These are phyloP conservation scores for Fusarium circinatum DNA, from an alignment of 2,329 filamentous ascomycete species.

Conservation along the genomic window DNA sequence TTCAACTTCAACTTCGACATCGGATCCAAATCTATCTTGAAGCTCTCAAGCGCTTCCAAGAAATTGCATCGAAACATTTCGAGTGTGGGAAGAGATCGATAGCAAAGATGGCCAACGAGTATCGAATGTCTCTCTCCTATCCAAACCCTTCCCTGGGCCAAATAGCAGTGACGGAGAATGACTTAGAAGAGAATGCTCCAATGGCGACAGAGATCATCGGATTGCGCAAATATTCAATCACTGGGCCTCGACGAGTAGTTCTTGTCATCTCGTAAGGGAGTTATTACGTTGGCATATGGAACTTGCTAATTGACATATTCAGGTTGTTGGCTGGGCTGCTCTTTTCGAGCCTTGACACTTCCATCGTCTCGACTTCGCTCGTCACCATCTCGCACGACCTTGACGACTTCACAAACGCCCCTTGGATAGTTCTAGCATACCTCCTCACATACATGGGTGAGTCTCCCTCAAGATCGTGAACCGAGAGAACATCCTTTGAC, in stretches of 20 bases:
- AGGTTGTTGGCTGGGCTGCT: slow-evolving; percentile 64
- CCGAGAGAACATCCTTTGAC: slow-evolving; percentile 12
- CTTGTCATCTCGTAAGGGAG: slow-evolving; percentile 52
- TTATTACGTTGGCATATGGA: neutral
- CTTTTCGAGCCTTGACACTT: slow-evolving; percentile 67
- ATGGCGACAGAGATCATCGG: slow-evolving; percentile 15
- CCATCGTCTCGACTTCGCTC: slow-evolving; percentile 67
- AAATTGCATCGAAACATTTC: neutral
- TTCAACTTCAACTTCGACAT: neutral
- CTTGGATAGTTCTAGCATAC: slow-evolving; percentile 67
- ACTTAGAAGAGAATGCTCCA: neutral
- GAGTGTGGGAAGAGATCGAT: neutral
- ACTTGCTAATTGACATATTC: slow-evolving; percentile 26
- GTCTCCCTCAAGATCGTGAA: slow-evolving; percentile 6
- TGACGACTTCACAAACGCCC: slow-evolving; percentile 60
- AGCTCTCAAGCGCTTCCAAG: neutral
- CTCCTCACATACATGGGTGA: slow-evolving; percentile 66
- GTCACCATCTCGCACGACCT: slow-evolving; percentile 66
- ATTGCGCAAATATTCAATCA: slow-evolving; percentile 39
- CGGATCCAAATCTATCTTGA: neutral
- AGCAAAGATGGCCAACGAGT: slow-evolving; percentile 43
- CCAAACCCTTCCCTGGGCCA: slow-evolving; percentile 48
- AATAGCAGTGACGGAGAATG: slow-evolving; percentile 38
- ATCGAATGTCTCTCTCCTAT: slow-evolving; percentile 48
- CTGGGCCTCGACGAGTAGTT: slow-evolving; percentile 43